Evolutionary conservation across 2,329 filamentous ascomycete species (phyloP).

Genomic region (Diaporthe vaccinii): DNA sequence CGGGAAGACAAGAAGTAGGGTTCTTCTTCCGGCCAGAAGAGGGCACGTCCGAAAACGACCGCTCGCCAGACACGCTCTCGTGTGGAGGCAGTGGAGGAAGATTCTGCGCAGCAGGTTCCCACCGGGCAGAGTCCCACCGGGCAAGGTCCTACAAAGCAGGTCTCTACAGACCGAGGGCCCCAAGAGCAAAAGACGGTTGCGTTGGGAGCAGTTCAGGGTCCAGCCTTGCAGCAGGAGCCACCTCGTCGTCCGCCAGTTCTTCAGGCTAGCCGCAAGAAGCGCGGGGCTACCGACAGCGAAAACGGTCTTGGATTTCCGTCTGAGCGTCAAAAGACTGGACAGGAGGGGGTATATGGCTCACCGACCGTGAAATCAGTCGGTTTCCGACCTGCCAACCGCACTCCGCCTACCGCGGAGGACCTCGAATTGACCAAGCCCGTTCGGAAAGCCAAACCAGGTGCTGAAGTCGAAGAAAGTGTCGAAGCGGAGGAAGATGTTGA

Average conservation of each 20-base stretch:
- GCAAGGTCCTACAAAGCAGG: not conserved
- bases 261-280: not conserved
- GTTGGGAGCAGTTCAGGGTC: not conserved
- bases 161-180: not conserved
- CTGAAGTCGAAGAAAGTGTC: not conserved
- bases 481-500: not conserved
- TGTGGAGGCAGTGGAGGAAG: not conserved
- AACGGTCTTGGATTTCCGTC: not conserved
- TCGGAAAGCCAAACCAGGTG: not conserved
- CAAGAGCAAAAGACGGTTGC: not conserved
- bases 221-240: not conserved
- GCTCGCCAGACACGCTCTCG: not conserved
- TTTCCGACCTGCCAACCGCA: not conserved
- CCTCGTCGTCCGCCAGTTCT: not conserved
- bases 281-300: not conserved
- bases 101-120: not conserved
- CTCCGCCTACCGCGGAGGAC: not conserved
- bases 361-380: no score
- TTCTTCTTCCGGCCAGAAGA: constrained; percentile 37
- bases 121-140: not conserved
- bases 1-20: constrained; percentile 41
- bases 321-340: not conserved
- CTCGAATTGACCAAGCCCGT: not conserved
- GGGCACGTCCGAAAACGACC: not conserved
- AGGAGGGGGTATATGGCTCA: not conserved